Base-by-base conservation (phyloP, 2,329 filamentous ascomycete genomes). In the Colletotrichum horii region DNA sequence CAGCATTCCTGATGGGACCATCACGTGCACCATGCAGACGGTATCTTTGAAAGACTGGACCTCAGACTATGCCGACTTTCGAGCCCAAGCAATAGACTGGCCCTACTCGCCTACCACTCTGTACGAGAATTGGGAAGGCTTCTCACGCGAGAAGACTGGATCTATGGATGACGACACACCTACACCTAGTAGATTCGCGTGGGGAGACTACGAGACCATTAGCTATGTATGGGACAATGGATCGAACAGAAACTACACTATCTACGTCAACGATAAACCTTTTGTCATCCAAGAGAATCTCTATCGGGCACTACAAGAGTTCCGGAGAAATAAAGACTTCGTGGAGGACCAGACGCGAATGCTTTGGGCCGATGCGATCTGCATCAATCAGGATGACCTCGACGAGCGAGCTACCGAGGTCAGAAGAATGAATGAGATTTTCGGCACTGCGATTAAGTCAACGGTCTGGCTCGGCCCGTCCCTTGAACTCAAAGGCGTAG, bases 281-380 rank as follows among this genome's bases (percentile, higher is more conserved):
- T 56, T 56, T 4, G 1, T 16, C 12, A 1, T 56, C 19, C 12
- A 56, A 16, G 22, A 56, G 0, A 56, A 56, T 56, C 52, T 56
- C 4, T 56, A 16, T 26, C 12, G 2, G 1, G 52, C 52, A 3
- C 52, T 56, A 6, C 52, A 56, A 16, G 52, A 26, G 15, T 56
- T 56, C 0, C 6, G 52, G 12, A 26, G 6, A 56, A 2, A 12
- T 0, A 2, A 1, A 24, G 12, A 2, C 6, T 56, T 56, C 16
- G 12, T 26, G 12, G n/a, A 22, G 22, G 12, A 16, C 6, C n/a
- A 22, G 0, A 26, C 0, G 0, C n/a, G 52, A 0, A 56, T 22
- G 52, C 52, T 56, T 2, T 56, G 52, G 52, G 52, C 52, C 0
- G 52, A 56, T 26, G 52, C 52, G 0, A 56, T 56, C 15, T 56